Percentiles rank a stretch among this genome's conserved stretches.
Conservation (phyloP, 441 rosid species). For the Populus tomentosa region DNA sequence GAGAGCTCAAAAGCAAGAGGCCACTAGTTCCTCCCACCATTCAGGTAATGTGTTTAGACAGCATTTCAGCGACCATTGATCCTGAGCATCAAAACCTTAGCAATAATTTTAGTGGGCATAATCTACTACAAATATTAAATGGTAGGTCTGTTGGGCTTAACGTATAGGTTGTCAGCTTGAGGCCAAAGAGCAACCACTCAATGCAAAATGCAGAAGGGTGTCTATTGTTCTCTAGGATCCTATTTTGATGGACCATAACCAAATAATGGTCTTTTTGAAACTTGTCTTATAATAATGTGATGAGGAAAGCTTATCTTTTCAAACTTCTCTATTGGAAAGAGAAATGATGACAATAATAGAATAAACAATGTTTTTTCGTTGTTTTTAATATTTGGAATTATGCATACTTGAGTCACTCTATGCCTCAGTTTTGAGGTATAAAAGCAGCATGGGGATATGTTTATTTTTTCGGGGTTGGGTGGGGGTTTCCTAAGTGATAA, state of each 20-base stretch:
- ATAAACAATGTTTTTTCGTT: not conserved
- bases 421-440: not conserved
- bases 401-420: too few species aligned
- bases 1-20: conserved; percentile 87
- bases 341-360: not conserved
- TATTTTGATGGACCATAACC: too few species aligned
- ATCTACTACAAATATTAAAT: not conserved
- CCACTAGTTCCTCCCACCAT: conserved; percentile 83
- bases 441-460: not conserved
- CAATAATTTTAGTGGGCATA: not conserved
- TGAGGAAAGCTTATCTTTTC: not conserved
- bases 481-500: not conserved
- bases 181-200: not conserved
- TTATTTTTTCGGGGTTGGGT: not conserved
- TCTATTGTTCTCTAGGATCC: not conserved
- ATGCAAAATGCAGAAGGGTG: not conserved
- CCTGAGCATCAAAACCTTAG: not conserved
- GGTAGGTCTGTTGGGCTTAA: not conserved
- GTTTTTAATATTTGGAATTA: too few species aligned
- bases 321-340: not conserved
- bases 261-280: too few species aligned
- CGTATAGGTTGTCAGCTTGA: not conserved
- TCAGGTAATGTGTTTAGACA: conserved; percentile 44
- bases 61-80: not conserved
- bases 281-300: too few species aligned